Conservation (phyloP, 169 alveolate species). For the Cryptosporidium felis region DNA sequence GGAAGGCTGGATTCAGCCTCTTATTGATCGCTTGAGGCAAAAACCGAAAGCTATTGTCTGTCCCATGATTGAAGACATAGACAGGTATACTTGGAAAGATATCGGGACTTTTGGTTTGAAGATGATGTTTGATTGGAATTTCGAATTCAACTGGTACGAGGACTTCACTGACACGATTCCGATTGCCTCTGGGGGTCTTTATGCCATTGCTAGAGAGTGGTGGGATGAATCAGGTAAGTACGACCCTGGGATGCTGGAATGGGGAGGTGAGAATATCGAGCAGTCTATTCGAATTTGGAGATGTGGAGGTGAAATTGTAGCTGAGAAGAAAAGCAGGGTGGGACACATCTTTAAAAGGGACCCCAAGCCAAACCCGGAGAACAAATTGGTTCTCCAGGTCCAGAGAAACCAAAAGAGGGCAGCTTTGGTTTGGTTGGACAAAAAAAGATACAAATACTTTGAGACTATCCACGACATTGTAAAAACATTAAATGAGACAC, state of each 20-base stretch:
- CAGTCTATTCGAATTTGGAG: constrained; percentile 77
- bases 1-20: constrained; percentile 74
- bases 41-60: constrained; percentile 72
- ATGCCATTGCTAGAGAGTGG: constrained; percentile 76
- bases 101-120: constrained; percentile 47
- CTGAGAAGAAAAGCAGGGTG: constrained; percentile 68
- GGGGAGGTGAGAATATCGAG: constrained; percentile 77
- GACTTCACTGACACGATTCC: constrained; percentile 70
- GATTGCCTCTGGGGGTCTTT: constrained; percentile 72
- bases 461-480: constrained; percentile 47
- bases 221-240: constrained; percentile 77
- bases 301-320: constrained; percentile 77
- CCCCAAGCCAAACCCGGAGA: constrained; percentile 72
- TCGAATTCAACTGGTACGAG: constrained; percentile 78
- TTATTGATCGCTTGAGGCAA: constrained; percentile 2
- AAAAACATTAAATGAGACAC: constrained; percentile 20
- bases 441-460: constrained; percentile 44
- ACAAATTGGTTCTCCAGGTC: constrained; percentile 52
- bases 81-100: constrained; percentile 78
- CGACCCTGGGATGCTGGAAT: constrained; percentile 74
- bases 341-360: constrained; percentile 74
- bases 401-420: constrained; percentile 72
- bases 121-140: constrained; percentile 78
- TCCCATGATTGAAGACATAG: constrained; percentile 78
- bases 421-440: constrained; percentile 67